A percentile compares a stretch with the other conserved stretches of the same genome.
Conservation (phyloP, 1,139 yeast species). For the Yamadazyma mexicana region DNA sequence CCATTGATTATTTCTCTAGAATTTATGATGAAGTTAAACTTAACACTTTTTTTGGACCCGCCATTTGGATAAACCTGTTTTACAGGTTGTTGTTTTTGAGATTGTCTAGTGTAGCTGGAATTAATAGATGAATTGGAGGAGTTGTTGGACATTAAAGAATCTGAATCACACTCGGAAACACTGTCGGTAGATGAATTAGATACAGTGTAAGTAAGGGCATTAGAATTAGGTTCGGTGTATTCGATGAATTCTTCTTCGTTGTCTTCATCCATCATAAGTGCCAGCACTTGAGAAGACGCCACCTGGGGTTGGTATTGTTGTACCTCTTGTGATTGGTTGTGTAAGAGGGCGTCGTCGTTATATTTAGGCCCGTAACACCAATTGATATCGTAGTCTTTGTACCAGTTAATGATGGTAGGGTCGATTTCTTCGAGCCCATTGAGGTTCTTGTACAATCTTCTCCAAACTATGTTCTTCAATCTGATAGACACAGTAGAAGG, state of each 20-base stretch:
- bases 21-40: constrained; percentile 41
- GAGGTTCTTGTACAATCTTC: constrained; percentile 39
- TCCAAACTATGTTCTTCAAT: constrained; percentile 42
- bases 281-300: neutral
- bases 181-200: constrained; percentile 9
- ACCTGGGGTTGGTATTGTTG: too few relatives aligned
- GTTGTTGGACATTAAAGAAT: constrained; percentile 5
- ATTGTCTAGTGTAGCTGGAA: neutral
- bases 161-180: constrained; percentile 4
- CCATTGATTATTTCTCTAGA: constrained; percentile 47
- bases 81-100: too few relatives aligned
- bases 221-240: neutral
- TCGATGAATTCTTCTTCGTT: constrained; percentile 2
- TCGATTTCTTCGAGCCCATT: constrained; percentile 26
- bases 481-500: constrained; percentile 30
- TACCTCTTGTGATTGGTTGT: neutral
- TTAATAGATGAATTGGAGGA: constrained; percentile 6
- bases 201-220: constrained; percentile 3
- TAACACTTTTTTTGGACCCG: constrained; percentile 26
- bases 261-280: neutral
- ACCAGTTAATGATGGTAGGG: constrained; percentile 45
- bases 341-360: constrained; percentile 10
- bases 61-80: neutral
- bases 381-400: constrained; percentile 43
- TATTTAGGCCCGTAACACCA: constrained; percentile 49